Percentiles rank a stretch among this genome's conserved stretches.
phyloP scores from a whole-genome alignment of 805 yeast species.

The Candida silvicultrix region DNA sequence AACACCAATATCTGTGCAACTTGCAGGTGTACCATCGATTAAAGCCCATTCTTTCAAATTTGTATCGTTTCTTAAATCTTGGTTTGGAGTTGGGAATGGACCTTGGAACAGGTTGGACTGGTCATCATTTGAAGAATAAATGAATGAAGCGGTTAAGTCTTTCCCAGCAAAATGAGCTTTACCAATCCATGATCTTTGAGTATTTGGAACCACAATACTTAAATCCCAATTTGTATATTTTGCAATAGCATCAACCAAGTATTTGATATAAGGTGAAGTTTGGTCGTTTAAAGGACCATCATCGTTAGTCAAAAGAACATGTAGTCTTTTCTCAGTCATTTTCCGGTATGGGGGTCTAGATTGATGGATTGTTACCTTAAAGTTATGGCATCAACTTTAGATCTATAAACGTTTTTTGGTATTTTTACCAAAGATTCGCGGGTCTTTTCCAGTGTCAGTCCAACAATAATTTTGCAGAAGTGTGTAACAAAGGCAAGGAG shows the following conservation, averaged over 20 bases:
- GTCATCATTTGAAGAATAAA: constrained; percentile 51
- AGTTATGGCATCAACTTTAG: not conserved
- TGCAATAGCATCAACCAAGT: constrained; percentile 63
- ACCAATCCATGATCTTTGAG: constrained; percentile 93
- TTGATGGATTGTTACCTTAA: not conserved
- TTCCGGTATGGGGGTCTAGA: constrained; percentile 19
- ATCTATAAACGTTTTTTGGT: too few species aligned
- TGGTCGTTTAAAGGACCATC: constrained; percentile 88
- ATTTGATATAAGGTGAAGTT: constrained; percentile 80
- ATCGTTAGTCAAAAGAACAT: constrained; percentile 57
- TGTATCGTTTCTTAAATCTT: constrained; percentile 20
- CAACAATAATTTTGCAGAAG: too few species aligned
- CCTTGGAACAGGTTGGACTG: constrained; percentile 48
- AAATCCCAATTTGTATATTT: constrained; percentile 75
- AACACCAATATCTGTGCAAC: constrained; percentile 86
- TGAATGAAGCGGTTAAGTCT: constrained; percentile 51
- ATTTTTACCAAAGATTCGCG: too few species aligned
- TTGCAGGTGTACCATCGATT: constrained; percentile 92
- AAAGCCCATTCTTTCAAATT: constrained; percentile 74
- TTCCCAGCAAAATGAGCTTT: constrained; percentile 91
- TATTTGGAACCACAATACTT: constrained; percentile 74
- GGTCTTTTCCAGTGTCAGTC: too few species aligned
- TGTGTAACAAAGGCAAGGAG: too few species aligned
- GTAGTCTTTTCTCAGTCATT: not conserved
- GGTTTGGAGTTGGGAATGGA: constrained; percentile 53